Evolutionary conservation across 2,329 filamentous ascomycete genomes (phyloP).

Genomic region (Ophiocordyceps australis): DNA sequence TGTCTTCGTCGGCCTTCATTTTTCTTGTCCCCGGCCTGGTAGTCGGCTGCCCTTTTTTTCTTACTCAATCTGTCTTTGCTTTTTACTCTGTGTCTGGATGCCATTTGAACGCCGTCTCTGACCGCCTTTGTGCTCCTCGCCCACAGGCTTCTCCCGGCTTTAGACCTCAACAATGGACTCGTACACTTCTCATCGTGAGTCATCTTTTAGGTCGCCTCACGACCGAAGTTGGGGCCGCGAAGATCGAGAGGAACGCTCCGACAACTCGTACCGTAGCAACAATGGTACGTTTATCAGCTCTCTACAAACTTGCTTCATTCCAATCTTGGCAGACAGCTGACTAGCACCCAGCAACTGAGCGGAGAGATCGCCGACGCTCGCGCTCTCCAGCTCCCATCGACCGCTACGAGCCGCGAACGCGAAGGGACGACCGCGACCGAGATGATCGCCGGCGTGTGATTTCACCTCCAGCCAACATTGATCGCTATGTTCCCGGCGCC

Average conservation of each 20-base stretch:
- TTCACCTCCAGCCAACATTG: constrained; percentile 54
- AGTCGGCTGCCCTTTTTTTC: not conserved
- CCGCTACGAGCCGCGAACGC: constrained; percentile 54
- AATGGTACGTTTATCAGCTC: constrained; percentile 33
- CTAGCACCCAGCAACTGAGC: constrained; percentile 32
- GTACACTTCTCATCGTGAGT: constrained; percentile 33
- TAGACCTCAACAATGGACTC: constrained; percentile 27
- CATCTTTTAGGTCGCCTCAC: constrained; percentile 29
- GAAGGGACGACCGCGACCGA: constrained; percentile 48
- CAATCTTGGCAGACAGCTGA: too few relatives aligned
- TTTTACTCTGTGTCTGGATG: constrained; percentile 7
- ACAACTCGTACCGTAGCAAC: constrained; percentile 10
- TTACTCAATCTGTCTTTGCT: constrained; percentile 6
- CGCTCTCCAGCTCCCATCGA: constrained; percentile 57
- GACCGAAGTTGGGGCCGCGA: constrained; percentile 36
- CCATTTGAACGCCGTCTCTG: constrained; percentile 32
- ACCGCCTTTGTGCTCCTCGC: constrained; percentile 33
- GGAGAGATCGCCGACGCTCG: constrained; percentile 43
- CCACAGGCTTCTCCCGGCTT: constrained; percentile 16
- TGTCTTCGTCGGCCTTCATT: constrained; percentile 1
- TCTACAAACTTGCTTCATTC: too few relatives aligned
- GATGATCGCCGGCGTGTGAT: constrained; percentile 45
- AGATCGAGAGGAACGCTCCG: constrained; percentile 28
- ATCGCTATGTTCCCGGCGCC: constrained; percentile 69
- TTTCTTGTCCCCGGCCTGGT: not conserved